Conservation (phyloP, 169 alveolate genomes). For the Plasmodium relictum region DNA sequence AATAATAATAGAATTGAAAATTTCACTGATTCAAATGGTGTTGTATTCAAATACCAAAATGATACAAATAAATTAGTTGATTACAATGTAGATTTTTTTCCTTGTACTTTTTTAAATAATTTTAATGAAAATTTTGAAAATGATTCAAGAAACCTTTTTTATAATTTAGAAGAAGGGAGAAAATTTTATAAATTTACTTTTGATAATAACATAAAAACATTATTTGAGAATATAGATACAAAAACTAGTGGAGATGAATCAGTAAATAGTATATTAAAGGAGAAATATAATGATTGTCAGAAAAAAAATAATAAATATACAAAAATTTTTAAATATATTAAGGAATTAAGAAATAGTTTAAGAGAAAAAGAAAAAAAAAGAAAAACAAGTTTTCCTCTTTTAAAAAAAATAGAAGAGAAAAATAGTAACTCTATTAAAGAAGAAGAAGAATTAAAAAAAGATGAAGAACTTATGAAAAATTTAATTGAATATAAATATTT, state of each 20-base stretch:
- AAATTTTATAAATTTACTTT: conserved; percentile 5
- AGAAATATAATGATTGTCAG: conserved; percentile 38
- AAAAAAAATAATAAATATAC: conserved; percentile 31
- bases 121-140: neutral
- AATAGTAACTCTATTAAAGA: conserved; percentile 1
- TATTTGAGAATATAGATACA: conserved; percentile 30
- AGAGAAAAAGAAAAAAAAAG: conserved; percentile 4
- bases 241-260: conserved; percentile 70
- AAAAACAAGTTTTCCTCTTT: neutral
- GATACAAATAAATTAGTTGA: conserved; percentile 2
- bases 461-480: conserved; percentile 47
- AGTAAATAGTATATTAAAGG: conserved; percentile 56
- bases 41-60: conserved; percentile 27
- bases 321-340: conserved; percentile 41
- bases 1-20: conserved; percentile 2
- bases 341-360: conserved; percentile 24
- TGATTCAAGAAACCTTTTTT: conserved; percentile 12
- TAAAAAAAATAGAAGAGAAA: neutral
- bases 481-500: conserved; percentile 55
- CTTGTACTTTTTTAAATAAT: conserved; percentile 4
- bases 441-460: conserved; percentile 8
- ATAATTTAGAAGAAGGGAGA: conserved; percentile 32
- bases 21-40: conserved; percentile 12
- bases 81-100: conserved; percentile 4
- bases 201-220: conserved; percentile 35